Percentiles rank a stretch among this genome's conserved stretches.
Conservation (phyloP, 2,329 filamentous ascomycete species). For the Magnaporthales sp. region DNA sequence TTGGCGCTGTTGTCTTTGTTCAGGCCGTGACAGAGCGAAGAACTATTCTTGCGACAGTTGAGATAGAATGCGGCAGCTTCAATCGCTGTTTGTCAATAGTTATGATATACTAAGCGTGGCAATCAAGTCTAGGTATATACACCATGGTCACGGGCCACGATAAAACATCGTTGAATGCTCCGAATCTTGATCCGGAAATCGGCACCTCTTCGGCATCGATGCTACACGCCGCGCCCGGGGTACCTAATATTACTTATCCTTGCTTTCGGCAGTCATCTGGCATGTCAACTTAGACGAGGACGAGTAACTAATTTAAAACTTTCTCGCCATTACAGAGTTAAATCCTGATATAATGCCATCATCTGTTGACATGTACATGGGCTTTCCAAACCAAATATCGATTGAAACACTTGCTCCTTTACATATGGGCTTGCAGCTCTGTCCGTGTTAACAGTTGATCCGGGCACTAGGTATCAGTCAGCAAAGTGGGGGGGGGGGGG, state of each 20-base stretch:
- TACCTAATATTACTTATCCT: too few relatives aligned
- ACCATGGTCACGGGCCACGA: neutral
- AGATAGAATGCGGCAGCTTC: neutral
- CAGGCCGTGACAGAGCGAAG: neutral
- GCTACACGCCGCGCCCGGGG: neutral
- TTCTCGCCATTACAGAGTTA: too few relatives aligned
- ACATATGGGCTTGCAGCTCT: too few relatives aligned
- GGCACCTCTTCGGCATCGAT: neutral
- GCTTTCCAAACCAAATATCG: too few relatives aligned
- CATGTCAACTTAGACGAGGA: too few relatives aligned
- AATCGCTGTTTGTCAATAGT: neutral
- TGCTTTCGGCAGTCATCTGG: too few relatives aligned
- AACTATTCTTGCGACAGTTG: neutral
- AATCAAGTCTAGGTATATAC: neutral
- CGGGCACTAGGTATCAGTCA: too few relatives aligned
- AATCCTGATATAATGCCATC: too few relatives aligned
- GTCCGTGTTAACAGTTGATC: too few relatives aligned
- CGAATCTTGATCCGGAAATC: neutral
- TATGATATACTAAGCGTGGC: neutral
- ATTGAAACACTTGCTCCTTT: too few relatives aligned
- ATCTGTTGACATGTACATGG: too few relatives aligned
- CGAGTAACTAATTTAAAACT: too few relatives aligned
- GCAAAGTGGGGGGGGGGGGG: neutral
- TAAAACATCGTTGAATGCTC: neutral
- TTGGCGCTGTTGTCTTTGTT: slow-evolving; percentile 1